These are phyloP conservation scores for Aspergillus amoenus DNA, from an alignment of 2,329 filamentous ascomycete genomes.

Conservation along the genomic window DNA sequence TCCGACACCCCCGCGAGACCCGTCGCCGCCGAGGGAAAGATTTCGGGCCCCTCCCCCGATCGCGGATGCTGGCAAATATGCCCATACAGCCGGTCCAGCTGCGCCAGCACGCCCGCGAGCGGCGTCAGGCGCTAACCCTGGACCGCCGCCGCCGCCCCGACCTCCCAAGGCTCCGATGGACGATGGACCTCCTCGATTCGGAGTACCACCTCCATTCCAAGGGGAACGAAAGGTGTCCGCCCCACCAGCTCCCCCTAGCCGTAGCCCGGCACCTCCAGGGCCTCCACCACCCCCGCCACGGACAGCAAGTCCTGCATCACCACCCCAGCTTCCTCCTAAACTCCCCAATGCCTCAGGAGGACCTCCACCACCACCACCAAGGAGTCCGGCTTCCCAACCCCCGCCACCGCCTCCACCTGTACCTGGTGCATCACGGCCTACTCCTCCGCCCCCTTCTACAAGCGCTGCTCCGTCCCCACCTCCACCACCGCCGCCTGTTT, in stretches of 20 bases:
- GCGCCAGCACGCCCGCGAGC: conserved; percentile 51
- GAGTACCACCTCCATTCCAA: conserved; percentile 76
- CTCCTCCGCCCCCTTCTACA: conserved; percentile 28
- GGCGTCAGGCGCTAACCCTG: conserved; percentile 51
- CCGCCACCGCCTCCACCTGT: conserved; percentile 43
- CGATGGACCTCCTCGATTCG: conserved; percentile 64
- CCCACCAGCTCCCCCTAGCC: conserved; percentile 73
- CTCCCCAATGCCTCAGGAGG: conserved; percentile 41
- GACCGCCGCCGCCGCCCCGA: conserved; percentile 66
- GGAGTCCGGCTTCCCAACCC: conserved; percentile 34
- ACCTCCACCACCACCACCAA: conserved; percentile 60
- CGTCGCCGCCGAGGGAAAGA: conserved; percentile 67
- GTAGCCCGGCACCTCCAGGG: conserved; percentile 55
- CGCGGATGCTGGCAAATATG: conserved; percentile 85
- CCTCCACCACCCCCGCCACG: conserved; percentile 68
- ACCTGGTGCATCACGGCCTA: conserved; percentile 34
- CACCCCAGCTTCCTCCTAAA: conserved; percentile 52
- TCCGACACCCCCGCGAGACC: conserved; percentile 56
- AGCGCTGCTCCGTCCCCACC: conserved; percentile 52
- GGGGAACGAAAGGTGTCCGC: conserved; percentile 62
- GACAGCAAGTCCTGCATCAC: conserved; percentile 41
- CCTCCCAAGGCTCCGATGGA: conserved; percentile 71
- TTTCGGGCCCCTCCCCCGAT: conserved; percentile 87
- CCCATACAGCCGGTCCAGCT: conserved; percentile 53
- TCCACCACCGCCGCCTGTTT: conserved; percentile 40